phyloP scores from a whole-genome alignment of 352 stramenopile species.

The Blastocystis sp. region DNA sequence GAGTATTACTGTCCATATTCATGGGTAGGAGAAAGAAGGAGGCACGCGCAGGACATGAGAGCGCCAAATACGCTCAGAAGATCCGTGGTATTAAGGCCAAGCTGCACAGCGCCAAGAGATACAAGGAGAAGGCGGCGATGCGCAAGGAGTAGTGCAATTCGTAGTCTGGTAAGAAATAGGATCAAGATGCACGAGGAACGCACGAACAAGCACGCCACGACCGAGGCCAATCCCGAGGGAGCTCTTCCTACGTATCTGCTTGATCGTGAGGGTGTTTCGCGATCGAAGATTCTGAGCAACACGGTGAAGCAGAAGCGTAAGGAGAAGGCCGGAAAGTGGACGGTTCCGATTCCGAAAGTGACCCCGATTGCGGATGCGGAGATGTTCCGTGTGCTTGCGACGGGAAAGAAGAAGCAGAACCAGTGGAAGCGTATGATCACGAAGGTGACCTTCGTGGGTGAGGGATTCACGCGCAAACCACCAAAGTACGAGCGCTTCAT shows the following conservation, averaged over 20 bases:
- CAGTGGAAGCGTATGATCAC: constrained; percentile 81
- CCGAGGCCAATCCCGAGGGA: constrained; percentile 86
- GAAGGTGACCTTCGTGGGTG: constrained; percentile 94
- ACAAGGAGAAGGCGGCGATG: constrained; percentile 99
- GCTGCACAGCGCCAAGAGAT: constrained; percentile 95
- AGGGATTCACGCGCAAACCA: constrained; percentile 96
- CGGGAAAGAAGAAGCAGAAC: constrained; percentile 85
- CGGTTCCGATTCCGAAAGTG: constrained; percentile 95
- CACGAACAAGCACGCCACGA: constrained; percentile 94
- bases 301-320: constrained; percentile 99
- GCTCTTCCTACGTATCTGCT: constrained; percentile 95
- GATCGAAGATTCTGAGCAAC: constrained; percentile 97
- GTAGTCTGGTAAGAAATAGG: constrained; percentile 7
- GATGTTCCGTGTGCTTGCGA: constrained; percentile 97
- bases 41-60: constrained; percentile 87
- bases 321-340: constrained; percentile 99
- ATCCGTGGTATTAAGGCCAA: constrained; percentile 92
- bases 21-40: constrained; percentile 87
- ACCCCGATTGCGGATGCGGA: constrained; percentile 97
- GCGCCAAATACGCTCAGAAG: constrained; percentile 94
- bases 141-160: constrained; percentile 78
- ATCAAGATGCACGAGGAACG: constrained; percentile 95
- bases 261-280: constrained; percentile 90
- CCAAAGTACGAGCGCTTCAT: constrained; percentile 99
- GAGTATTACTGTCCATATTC: neutral